Evolutionary conservation across 257 asterid genomes (phyloP).

Genomic region (Solanum paucissectum): DNA sequence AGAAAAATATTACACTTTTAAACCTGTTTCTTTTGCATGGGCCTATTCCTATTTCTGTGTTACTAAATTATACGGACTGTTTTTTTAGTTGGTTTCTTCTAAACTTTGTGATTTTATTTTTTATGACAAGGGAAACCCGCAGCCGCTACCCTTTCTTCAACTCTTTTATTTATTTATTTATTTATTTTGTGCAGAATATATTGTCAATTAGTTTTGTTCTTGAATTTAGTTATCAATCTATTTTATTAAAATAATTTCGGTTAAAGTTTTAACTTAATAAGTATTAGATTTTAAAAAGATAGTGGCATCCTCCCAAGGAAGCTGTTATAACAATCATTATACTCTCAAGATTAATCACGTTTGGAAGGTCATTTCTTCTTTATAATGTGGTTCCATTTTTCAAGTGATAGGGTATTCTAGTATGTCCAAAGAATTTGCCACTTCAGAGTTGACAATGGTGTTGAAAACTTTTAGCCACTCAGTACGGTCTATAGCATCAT

Average conservation of each 20-base stretch:
- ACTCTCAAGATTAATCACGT: background rate
- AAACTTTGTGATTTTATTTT: background rate
- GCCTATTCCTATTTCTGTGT: background rate
- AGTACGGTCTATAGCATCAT: background rate
- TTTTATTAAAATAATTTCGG: background rate
- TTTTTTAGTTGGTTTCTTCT: background rate
- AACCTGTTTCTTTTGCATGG: background rate
- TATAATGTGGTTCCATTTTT: background rate
- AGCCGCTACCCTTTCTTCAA: background rate
- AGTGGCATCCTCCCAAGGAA: background rate
- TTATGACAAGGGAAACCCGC: background rate
- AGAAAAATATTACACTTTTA: background rate
- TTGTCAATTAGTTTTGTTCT: background rate
- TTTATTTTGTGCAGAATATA: background rate
- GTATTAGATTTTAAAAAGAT: background rate
- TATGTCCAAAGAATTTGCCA: background rate
- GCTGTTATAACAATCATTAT: background rate
- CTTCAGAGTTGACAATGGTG: background rate
- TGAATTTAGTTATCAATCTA: background rate
- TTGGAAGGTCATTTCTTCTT: background rate
- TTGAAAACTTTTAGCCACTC: background rate
- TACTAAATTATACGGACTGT: background rate
- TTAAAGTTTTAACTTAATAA: background rate
- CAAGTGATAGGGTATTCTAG: background rate
- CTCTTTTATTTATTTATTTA: background rate